phyloP scores from a whole-genome alignment of 768 basidiomycete genomes.

The Leccinum uliginosum region DNA sequence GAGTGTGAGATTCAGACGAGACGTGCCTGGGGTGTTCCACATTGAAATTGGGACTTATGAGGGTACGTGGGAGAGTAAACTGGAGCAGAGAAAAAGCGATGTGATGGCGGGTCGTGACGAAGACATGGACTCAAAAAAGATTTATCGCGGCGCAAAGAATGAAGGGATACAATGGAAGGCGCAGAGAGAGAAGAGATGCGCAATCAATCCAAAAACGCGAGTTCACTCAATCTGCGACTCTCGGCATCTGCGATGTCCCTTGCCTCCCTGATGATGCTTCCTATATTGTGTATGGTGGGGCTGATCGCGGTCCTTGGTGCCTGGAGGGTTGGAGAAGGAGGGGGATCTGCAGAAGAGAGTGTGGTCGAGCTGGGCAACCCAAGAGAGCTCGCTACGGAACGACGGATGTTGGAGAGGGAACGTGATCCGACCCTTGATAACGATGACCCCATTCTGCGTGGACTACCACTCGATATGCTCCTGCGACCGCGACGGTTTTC shows the following conservation, averaged over 20 bases:
- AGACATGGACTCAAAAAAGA: background rate
- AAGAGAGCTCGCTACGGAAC: conserved; percentile 38
- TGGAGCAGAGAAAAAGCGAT: background rate
- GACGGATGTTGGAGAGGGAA: conserved; percentile 43
- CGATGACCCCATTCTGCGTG: conserved; percentile 4
- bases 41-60: conserved; percentile 7
- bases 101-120: background rate
- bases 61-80: background rate
- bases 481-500: conserved; percentile 15
- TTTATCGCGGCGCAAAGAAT: background rate
- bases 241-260: conserved; percentile 62
- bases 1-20: conserved; percentile 9
- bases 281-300: conserved; percentile 57
- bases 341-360: conserved; percentile 27
- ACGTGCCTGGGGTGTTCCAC: background rate
- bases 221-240: conserved; percentile 62
- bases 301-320: conserved; percentile 40
- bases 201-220: conserved; percentile 54
- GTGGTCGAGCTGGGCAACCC: conserved; percentile 15
- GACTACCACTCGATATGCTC: conserved; percentile 15
- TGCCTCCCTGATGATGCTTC: conserved; percentile 51
- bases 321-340: conserved; percentile 35
- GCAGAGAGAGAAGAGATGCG: background rate
- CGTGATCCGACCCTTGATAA: conserved; percentile 31
- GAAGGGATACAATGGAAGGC: background rate